phyloP scores from a whole-genome alignment of 305 asterid species.

The Striga hermonthica region DNA sequence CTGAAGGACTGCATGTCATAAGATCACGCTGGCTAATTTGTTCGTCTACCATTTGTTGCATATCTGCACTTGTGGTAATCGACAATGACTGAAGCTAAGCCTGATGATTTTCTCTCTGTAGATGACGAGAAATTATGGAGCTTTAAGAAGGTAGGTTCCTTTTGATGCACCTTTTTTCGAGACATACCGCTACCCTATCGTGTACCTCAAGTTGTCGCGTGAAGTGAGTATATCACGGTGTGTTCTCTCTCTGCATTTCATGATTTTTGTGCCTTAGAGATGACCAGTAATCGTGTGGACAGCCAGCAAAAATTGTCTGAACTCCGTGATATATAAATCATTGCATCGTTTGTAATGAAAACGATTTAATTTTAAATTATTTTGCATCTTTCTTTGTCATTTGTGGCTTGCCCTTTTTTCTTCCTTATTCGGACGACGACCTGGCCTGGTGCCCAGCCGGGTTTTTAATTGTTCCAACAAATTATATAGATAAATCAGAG shows the following conservation, averaged over 20 bases:
- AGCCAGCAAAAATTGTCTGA: too few relatives aligned
- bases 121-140: conserved; percentile 91
- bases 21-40: neutral
- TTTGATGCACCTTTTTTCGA: conserved; percentile 6
- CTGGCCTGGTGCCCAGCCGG: too few relatives aligned
- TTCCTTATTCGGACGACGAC: too few relatives aligned
- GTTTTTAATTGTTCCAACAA: too few relatives aligned
- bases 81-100: conserved; percentile 6
- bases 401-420: too few relatives aligned
- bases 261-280: neutral
- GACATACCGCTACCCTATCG: neutral
- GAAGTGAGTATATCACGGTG: neutral
- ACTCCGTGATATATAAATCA: too few relatives aligned
- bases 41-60: neutral
- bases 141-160: conserved; percentile 59
- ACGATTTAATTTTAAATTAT: too few relatives aligned
- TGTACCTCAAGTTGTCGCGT: conserved; percentile 1
- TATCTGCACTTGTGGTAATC: conserved; percentile 3
- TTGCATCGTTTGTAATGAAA: too few relatives aligned
- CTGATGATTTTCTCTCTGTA: conserved; percentile 32
- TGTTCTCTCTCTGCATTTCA: neutral
- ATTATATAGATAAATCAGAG: too few relatives aligned
- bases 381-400: too few relatives aligned
- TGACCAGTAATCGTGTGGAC: neutral
- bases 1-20: neutral